A percentile compares a stretch with the other conserved stretches of the same genome.
phyloP scores from a whole-genome alignment of 139 green algal species.

The Closterium sp. region DNA sequence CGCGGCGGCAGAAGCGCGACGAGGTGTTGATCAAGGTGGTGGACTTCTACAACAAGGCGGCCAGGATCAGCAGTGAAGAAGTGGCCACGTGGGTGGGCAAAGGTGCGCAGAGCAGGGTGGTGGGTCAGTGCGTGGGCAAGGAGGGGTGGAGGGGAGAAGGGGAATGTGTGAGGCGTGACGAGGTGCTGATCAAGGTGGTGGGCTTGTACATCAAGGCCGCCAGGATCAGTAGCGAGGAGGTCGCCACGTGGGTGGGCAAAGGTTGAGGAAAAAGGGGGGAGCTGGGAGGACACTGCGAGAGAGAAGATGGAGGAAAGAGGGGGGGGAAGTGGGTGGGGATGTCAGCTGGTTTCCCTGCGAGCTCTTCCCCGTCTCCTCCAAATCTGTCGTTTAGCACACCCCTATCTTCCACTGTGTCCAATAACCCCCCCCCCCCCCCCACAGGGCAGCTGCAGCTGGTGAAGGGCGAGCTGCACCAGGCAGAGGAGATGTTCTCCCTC shows the following conservation, averaged over 20 bases:
- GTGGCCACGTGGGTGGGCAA: conserved; percentile 34
- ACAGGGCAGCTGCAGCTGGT: conserved; percentile 40
- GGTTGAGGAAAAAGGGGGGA: neutral
- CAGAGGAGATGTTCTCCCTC: conserved; percentile 32
- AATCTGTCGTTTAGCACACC: no score
- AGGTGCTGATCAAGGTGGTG: conserved; percentile 16
- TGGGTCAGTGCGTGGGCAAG: conserved; percentile 65
- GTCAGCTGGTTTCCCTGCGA: no score
- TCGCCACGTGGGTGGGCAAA: neutral
- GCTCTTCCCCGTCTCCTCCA: no score
- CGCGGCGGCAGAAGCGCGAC: conserved; percentile 24
- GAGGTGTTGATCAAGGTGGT: conserved; percentile 17
- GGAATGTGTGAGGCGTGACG: neutral
- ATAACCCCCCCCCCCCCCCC: neutral
- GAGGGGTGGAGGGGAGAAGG: conserved; percentile 34
- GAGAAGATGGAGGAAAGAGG: neutral
- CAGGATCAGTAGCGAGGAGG: neutral
- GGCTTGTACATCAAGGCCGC: conserved; percentile 30
- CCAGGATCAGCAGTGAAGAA: neutral
- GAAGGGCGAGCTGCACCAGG: conserved; percentile 41
- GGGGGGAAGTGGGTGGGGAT: no score
- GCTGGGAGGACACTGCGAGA: no score
- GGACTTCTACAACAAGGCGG: conserved; percentile 29
- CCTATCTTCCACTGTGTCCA: no score
- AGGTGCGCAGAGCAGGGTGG: conserved; percentile 55